Percentiles rank a stretch among this genome's conserved stretches.
Conservation (phyloP, 2,329 filamentous ascomycete genomes). For the Diaporthe australafricana region DNA sequence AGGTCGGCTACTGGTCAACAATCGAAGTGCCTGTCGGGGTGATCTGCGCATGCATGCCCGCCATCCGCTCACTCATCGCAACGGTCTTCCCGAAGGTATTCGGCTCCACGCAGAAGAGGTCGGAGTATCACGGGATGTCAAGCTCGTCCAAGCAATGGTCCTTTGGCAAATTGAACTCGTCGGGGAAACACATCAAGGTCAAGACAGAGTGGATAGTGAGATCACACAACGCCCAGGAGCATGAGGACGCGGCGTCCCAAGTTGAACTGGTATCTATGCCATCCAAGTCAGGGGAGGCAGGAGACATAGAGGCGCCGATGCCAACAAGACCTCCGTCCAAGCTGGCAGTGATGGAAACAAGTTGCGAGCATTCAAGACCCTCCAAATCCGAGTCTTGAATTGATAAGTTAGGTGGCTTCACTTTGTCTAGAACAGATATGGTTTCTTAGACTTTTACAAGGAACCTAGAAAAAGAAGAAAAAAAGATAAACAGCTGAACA, state of each 20-base stretch:
- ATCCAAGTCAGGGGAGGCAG: background rate
- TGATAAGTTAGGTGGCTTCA: background rate
- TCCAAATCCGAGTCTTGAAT: background rate
- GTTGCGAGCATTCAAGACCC: background rate
- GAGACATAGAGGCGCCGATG: background rate
- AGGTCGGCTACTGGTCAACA: conserved; percentile 45
- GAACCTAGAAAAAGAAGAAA: background rate
- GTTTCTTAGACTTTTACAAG: background rate
- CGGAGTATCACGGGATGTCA: conserved; percentile 32
- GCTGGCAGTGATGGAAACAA: conserved; percentile 3
- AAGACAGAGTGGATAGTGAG: conserved; percentile 46
- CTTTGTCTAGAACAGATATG: background rate
- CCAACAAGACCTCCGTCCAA: conserved; percentile 12
- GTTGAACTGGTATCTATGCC: conserved; percentile 8
- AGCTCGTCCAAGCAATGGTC: conserved; percentile 36
- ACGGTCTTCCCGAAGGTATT: conserved; percentile 44
- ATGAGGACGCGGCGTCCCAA: background rate
- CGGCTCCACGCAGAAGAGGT: conserved; percentile 40
- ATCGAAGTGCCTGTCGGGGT: conserved; percentile 49
- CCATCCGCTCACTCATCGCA: conserved; percentile 46
- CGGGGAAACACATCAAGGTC: conserved; percentile 42
- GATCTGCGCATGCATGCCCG: conserved; percentile 49
- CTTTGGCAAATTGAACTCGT: conserved; percentile 16
- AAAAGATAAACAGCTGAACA: background rate
- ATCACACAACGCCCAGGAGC: conserved; percentile 11